Evolutionary conservation across 768 basidiomycete genomes (phyloP).

Genomic region (Pluteus cervinus): DNA sequence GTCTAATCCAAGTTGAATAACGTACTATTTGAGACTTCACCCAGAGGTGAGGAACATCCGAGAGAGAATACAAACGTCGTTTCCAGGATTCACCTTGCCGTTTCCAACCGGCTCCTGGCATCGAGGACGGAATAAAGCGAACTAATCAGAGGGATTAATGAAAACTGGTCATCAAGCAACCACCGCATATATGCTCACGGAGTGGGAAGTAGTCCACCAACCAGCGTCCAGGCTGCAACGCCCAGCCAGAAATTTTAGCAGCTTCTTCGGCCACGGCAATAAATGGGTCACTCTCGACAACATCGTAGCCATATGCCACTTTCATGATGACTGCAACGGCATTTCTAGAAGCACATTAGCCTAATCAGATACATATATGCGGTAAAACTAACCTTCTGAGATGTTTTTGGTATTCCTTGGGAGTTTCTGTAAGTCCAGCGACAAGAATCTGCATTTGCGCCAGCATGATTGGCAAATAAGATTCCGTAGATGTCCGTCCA

Average conservation of each 20-base stretch:
- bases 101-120: constrained; percentile 38
- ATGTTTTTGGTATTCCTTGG: constrained; percentile 27
- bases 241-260: constrained; percentile 15
- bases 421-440: constrained; percentile 21
- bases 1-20: neutral
- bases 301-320: constrained; percentile 35
- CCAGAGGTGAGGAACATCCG: constrained; percentile 23
- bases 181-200: constrained; percentile 16
- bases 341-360: constrained; percentile 43
- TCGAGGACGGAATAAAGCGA: constrained; percentile 33
- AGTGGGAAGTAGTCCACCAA: constrained; percentile 34
- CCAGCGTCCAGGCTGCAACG: constrained; percentile 27
- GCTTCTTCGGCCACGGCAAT: constrained; percentile 25
- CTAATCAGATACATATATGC: too few relatives aligned
- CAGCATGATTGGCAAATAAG: constrained; percentile 29
- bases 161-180: constrained; percentile 13
- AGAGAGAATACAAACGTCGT: constrained; percentile 13
- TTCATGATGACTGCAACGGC: constrained; percentile 29
- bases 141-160: constrained; percentile 18
- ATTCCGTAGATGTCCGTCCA: constrained; percentile 17
- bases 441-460: constrained; percentile 28
- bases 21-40: constrained; percentile 24
- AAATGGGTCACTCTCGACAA: constrained; percentile 27
- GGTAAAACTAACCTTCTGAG: constrained; percentile 28
- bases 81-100: constrained; percentile 14